A percentile compares a stretch with the other conserved stretches of the same genome.
Conservation (phyloP, 495 filamentous ascomycete genomes). For the Penicillium longicatenatum region DNA sequence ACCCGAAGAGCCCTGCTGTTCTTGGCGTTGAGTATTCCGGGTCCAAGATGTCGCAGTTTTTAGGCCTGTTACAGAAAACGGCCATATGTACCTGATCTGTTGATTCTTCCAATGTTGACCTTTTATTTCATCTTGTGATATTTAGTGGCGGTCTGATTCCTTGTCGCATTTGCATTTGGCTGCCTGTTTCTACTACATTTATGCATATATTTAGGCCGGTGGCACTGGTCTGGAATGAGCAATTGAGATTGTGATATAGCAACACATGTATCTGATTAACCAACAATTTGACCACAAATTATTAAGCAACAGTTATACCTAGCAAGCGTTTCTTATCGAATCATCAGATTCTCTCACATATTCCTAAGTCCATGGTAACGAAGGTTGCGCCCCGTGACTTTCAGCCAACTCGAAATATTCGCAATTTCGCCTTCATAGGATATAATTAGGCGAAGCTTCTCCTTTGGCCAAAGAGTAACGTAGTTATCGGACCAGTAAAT, state of each 20-base stretch:
- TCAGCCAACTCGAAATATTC: neutral
- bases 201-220: neutral
- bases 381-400: constrained; percentile 12
- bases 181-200: neutral
- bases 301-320: neutral
- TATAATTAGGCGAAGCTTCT: constrained; percentile 44
- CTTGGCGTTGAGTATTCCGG: constrained; percentile 32
- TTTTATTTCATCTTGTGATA: neutral
- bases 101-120: neutral
- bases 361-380: neutral
- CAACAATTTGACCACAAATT: neutral
- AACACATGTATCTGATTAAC: neutral
- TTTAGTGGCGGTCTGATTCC: neutral
- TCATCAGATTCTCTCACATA: neutral
- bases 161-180: neutral
- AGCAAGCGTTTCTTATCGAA: neutral
- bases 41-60: constrained; percentile 21
- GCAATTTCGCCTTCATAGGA: constrained; percentile 18
- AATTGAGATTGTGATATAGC: neutral
- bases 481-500: constrained; percentile 65
- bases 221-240: neutral
- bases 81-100: neutral
- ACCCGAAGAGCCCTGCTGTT: constrained; percentile 15
- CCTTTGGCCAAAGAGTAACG: constrained; percentile 59
- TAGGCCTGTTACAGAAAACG: constrained; percentile 19